Evolutionary conservation across 345 rosid species (phyloP).

Genomic region (Odontarrhena argentea): DNA sequence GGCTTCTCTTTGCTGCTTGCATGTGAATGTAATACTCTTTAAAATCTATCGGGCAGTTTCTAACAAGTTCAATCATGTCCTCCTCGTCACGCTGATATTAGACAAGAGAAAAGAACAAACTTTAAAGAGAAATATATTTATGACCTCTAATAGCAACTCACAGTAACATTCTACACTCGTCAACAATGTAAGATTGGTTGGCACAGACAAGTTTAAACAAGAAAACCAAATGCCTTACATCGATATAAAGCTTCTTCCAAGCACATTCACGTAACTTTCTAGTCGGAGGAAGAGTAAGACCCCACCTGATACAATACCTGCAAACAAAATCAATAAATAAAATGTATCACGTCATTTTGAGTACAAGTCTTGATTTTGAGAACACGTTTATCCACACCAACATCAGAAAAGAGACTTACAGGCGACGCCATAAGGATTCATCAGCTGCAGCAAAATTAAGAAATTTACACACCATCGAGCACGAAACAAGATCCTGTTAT

Average conservation of each 20-base stretch:
- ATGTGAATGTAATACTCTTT: conserved; percentile 90
- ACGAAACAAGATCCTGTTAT: conserved; percentile 80
- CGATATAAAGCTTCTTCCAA: conserved; percentile 93
- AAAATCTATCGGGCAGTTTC: conserved; percentile 74
- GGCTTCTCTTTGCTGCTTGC: conserved; percentile 94
- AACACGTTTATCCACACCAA: background rate
- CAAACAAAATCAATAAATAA: conserved; percentile 10
- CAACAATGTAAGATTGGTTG: conserved; percentile 1
- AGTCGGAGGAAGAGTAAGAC: conserved; percentile 60
- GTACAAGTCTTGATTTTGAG: conserved; percentile 8
- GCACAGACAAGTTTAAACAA: background rate
- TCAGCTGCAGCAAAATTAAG: conserved; percentile 77
- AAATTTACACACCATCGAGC: conserved; percentile 79
- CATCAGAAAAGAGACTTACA: conserved; percentile 55
- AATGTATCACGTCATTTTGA: background rate
- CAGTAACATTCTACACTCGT: background rate
- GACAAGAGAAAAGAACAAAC: conserved; percentile 18
- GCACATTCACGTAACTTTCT: conserved; percentile 67
- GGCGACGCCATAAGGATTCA: conserved; percentile 93
- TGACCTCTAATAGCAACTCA: conserved; percentile 18
- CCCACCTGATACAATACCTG: conserved; percentile 92
- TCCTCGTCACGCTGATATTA: conserved; percentile 78
- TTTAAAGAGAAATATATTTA: background rate
- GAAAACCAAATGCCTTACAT: conserved; percentile 50
- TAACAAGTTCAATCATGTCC: conserved; percentile 78